Evolutionary conservation across 352 stramenopile species (phyloP).

Genomic region (Globisporangium ultimum): DNA sequence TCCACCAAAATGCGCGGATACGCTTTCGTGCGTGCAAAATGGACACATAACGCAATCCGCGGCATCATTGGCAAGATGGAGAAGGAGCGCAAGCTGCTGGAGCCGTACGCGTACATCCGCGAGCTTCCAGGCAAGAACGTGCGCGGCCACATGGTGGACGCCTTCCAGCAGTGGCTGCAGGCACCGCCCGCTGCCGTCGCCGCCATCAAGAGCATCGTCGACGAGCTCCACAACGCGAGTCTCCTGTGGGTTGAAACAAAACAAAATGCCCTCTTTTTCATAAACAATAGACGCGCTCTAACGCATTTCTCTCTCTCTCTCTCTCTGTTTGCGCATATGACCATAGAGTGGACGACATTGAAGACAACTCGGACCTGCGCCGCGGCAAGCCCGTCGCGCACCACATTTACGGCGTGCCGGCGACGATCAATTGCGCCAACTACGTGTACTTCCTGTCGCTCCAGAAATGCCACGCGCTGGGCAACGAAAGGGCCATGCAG

Average conservation of each 20-base stretch:
- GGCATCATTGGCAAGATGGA: not conserved
- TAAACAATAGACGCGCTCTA: too few relatives aligned
- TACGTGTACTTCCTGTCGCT: conserved; percentile 98
- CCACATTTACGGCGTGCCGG: conserved; percentile 94
- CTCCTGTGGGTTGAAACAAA: conserved; percentile 62
- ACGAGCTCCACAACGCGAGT: conserved; percentile 95
- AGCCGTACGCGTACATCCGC: conserved; percentile 88
- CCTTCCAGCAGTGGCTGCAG: conserved; percentile 83
- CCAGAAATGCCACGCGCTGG: conserved; percentile 87
- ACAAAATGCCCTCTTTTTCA: not conserved
- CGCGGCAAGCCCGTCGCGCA: conserved; percentile 94
- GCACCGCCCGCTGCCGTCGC: conserved; percentile 58
- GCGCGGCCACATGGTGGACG: conserved; percentile 82
- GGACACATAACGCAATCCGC: too few relatives aligned
- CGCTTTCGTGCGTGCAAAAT: too few relatives aligned
- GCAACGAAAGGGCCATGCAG: conserved; percentile 79
- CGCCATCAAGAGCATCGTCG: conserved; percentile 92
- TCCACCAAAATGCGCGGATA: too few relatives aligned
- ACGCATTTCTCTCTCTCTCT: too few relatives aligned
- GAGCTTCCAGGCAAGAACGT: conserved; percentile 89
- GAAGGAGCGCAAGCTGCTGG: conserved; percentile 62
- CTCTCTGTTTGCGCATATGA: not conserved
- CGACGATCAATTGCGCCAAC: conserved; percentile 98
- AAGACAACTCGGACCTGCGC: conserved; percentile 96
- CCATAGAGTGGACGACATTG: conserved; percentile 95